These are phyloP conservation scores for Venturia aucupariae DNA, from an alignment of 2,329 filamentous ascomycete species.

Conservation along the genomic window DNA sequence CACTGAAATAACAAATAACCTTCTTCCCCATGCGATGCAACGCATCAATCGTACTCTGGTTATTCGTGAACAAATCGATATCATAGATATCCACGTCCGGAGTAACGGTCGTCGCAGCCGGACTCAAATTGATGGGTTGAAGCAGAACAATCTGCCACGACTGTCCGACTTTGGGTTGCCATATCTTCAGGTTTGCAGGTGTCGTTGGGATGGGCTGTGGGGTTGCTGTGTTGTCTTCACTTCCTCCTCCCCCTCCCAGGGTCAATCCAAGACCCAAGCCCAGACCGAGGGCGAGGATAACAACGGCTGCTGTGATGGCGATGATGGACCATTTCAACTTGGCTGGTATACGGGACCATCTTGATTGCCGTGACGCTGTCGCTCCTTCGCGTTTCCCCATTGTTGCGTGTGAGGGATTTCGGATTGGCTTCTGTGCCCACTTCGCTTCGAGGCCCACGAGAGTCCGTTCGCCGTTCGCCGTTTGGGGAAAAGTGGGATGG, in stretches of 20 bases:
- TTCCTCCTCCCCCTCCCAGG: slow-evolving; percentile 21
- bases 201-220: slow-evolving; percentile 21
- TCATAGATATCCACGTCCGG: slow-evolving; percentile 50
- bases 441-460: not conserved
- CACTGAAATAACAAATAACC: slow-evolving; percentile 69
- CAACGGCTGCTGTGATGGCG: slow-evolving; percentile 17
- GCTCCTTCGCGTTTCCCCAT: slow-evolving; percentile 3
- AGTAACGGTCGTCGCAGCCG: slow-evolving; percentile 29
- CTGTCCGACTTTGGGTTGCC: slow-evolving; percentile 44
- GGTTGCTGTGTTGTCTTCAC: slow-evolving; percentile 20
- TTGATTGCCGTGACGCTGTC: not conserved
- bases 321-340: slow-evolving; percentile 15
- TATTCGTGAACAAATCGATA: slow-evolving; percentile 50
- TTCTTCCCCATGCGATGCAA: slow-evolving; percentile 46
- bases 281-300: slow-evolving; percentile 40
- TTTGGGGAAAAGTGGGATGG: too few relatives aligned
- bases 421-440: not conserved
- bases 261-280: slow-evolving; percentile 49
- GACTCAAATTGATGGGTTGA: slow-evolving; percentile 30
- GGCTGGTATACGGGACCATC: slow-evolving; percentile 3
- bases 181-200: slow-evolving; percentile 27
- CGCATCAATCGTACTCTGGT: slow-evolving; percentile 35
- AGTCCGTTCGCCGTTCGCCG: too few relatives aligned
- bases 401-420: not conserved
- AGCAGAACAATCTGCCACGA: slow-evolving; percentile 56